phyloP scores from a whole-genome alignment of 108 stramenopile genomes.

The Cylindrotheca fusiformis region DNA sequence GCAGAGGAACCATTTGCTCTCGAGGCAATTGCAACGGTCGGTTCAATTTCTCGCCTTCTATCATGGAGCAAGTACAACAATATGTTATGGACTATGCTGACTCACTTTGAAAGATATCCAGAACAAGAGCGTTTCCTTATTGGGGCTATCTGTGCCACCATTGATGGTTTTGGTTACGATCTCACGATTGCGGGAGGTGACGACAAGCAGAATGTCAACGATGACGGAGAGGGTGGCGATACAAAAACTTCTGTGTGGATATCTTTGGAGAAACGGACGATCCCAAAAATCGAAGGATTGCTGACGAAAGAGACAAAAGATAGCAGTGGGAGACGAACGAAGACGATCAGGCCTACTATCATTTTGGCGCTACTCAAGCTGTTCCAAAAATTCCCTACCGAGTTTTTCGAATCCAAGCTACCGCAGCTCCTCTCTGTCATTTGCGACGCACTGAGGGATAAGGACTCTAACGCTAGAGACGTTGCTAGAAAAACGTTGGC shows the following conservation, averaged over 20 bases:
- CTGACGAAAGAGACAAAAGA: constrained; percentile 75
- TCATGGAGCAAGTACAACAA: constrained; percentile 86
- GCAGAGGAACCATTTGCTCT: constrained; percentile 67
- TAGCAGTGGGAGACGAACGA: constrained; percentile 57
- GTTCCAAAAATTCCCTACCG: constrained; percentile 78
- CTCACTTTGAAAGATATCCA: constrained; percentile 63
- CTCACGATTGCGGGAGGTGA: constrained; percentile 28
- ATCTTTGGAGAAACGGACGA: constrained; percentile 64
- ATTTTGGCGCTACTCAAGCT: constrained; percentile 90
- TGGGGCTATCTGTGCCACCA: constrained; percentile 69
- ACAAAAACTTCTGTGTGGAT: constrained; percentile 63
- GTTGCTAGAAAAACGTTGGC: constrained; percentile 82
- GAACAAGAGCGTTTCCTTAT: constrained; percentile 78
- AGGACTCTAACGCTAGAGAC: constrained; percentile 85
- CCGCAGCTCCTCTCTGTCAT: constrained; percentile 79
- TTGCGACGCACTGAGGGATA: constrained; percentile 79
- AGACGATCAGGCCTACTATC: constrained; percentile 79
- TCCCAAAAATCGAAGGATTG: constrained; percentile 78
- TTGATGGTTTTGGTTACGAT: constrained; percentile 86
- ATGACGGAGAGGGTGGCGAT: not conserved
- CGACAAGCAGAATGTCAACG: constrained; percentile 8
- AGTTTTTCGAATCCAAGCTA: constrained; percentile 68
- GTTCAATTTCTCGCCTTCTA: constrained; percentile 66
- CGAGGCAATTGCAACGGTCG: constrained; percentile 78
- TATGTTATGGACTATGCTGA: constrained; percentile 61